Evolutionary conservation across 2,329 filamentous ascomycete species (phyloP).

Genomic region (Sporothrix inflata): DNA sequence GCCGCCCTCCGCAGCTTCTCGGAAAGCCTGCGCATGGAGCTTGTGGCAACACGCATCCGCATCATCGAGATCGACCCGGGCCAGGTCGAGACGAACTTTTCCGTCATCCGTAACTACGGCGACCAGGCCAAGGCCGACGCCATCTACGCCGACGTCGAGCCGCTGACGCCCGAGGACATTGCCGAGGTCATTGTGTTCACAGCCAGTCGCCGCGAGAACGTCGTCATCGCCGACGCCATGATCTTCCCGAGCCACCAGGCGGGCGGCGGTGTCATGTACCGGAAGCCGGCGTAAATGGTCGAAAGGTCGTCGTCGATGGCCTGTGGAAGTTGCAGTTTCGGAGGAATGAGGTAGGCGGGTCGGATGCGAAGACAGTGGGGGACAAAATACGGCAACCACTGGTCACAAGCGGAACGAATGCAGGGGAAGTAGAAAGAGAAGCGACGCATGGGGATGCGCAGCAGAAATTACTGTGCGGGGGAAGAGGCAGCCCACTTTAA

Average conservation of each 20-base stretch:
- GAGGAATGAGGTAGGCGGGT: no score
- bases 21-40: slow-evolving; percentile 78
- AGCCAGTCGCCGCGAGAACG: slow-evolving; percentile 82
- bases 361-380: no score
- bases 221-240: slow-evolving; percentile 84
- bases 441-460: no score
- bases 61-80: slow-evolving; percentile 90
- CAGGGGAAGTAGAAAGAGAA: no score
- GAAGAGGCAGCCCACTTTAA: no score
- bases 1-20: slow-evolving; percentile 85
- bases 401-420: no score
- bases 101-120: slow-evolving; percentile 82
- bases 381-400: no score
- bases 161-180: slow-evolving; percentile 86
- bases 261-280: slow-evolving; percentile 20
- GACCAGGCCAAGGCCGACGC: slow-evolving; percentile 88
- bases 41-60: slow-evolving; percentile 79
- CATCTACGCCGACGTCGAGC: slow-evolving; percentile 82
- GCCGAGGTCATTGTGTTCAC: slow-evolving; percentile 88
- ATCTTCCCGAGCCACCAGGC: slow-evolving; percentile 88
- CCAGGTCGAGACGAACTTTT: slow-evolving; percentile 91
- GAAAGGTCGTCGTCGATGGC: neutral
- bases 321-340: neutral
- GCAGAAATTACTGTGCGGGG: no score
- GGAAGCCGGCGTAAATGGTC: slow-evolving; percentile 12